Evolutionary conservation across 768 basidiomycete genomes (phyloP), one percentile per base, ranked within the genome.

Genomic region (Ramaria sp.): DNA sequence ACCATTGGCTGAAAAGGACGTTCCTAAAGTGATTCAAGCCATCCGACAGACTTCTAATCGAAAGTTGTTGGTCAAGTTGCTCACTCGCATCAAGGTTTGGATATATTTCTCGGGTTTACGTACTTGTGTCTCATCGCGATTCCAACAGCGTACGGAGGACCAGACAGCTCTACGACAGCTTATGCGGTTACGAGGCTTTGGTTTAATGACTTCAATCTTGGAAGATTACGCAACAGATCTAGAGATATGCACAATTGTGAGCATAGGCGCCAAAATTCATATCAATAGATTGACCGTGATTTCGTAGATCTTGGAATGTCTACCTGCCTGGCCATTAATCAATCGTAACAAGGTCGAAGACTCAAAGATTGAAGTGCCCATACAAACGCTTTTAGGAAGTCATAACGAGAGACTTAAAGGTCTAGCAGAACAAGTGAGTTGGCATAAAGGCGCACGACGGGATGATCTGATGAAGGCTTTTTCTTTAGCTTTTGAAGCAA

Each of bases 341-440:
- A 82, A 84, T 43, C 79, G 88, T 54, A 97, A 96, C 73, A 97
- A 97, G 70, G 83, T 98, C 30, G 88, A 93, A 58, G 91, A 93
- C 61, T 81, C 83, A 17, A 81, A 80, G 62, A 81, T 93, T 52
- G 79, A 81, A 57, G 70, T 78, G 17, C 80, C 83, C 5, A 81
- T 96, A 13, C 73, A 78, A 64, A 62, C 59, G 2, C 80, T 83
- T 48, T 63, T 75, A 1, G 71, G 77, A 33, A 76, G 78, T 0
- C 80, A 80, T 34, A 77, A 88, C 54, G 78, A 81, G 52, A 68
- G 63, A 7, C 70, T 89, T 51, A 80, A 78, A 59, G 67, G 66
- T 7, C 61, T 86, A 31, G 85, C 91, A 1, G 74, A 82, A 61
- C 76, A 81, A 71, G 90, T 90, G 53, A 53, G 64, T 15, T 51